These are phyloP conservation scores for Thuidium tamariscinum DNA, from an alignment of 225 moss, liverwort and hornwort species.

Conservation along the genomic window DNA sequence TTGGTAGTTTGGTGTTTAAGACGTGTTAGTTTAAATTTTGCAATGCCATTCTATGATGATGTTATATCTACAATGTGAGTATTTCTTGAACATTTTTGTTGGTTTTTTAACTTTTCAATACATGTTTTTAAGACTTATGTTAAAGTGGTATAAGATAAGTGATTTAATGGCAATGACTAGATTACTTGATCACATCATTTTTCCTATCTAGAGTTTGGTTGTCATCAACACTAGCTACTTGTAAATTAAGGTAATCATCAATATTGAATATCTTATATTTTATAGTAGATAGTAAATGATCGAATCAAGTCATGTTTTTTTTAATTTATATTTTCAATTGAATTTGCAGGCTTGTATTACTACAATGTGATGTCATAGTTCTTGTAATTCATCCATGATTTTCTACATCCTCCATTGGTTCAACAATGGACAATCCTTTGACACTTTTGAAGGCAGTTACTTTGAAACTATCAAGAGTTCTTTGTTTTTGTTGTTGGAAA, in stretches of 20 bases:
- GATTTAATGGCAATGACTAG: not conserved
- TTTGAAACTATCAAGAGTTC: not conserved
- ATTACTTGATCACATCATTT: not conserved
- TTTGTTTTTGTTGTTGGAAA: not conserved
- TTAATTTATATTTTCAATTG: not conserved
- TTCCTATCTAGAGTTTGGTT: not conserved
- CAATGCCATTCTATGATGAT: too few species aligned
- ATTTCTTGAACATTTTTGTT: too few species aligned
- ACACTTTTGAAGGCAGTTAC: not conserved
- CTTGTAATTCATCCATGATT: not conserved
- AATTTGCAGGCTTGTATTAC: not conserved
- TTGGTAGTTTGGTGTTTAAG: too few species aligned
- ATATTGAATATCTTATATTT: not conserved
- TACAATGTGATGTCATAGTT: not conserved
- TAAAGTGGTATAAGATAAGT: not conserved
- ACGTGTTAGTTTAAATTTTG: too few species aligned
- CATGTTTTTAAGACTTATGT: not conserved
- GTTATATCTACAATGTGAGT: too few species aligned
- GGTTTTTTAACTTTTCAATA: not conserved
- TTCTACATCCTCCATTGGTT: not conserved
- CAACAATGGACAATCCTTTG: not conserved
- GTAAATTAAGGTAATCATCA: not conserved
- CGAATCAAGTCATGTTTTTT: not conserved
- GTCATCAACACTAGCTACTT: fast-evolving
- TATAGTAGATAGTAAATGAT: fast-evolving